Evolutionary conservation across 495 filamentous ascomycete species (phyloP).

Genomic region (Podospora anserina): DNA sequence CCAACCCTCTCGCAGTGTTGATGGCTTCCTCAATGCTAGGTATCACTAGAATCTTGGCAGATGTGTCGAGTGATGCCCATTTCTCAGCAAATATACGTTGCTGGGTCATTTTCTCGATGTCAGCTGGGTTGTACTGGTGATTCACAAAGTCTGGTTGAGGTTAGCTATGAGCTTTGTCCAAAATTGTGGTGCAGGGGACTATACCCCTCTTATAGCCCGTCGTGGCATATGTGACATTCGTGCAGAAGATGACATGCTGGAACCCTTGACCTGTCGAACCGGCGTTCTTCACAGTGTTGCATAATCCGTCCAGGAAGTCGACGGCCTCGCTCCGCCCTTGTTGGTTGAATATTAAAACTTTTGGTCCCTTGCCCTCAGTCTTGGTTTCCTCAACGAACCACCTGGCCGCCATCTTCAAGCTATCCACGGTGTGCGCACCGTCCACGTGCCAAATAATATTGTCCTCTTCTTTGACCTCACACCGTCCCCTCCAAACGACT

Average conservation of each 20-base stretch:
- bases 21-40: constrained; percentile 86
- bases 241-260: constrained; percentile 79
- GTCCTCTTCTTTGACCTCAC: constrained; percentile 55
- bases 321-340: constrained; percentile 68
- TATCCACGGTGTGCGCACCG: constrained; percentile 85
- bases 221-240: constrained; percentile 74
- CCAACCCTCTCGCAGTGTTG: constrained; percentile 51
- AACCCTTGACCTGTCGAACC: constrained; percentile 23
- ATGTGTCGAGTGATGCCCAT: constrained; percentile 66
- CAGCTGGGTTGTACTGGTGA: constrained; percentile 63
- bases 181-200: constrained; percentile 23
- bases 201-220: constrained; percentile 60
- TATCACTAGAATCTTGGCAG: constrained; percentile 60
- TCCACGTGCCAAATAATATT: constrained; percentile 77
- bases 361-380: constrained; percentile 19
- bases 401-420: constrained; percentile 62
- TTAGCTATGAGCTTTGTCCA: background rate
- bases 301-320: constrained; percentile 55
- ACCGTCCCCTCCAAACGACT: constrained; percentile 68
- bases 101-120: constrained; percentile 64
- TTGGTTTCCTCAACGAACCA: constrained; percentile 62
- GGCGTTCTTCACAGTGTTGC: constrained; percentile 23
- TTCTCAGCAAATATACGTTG: constrained; percentile 71
- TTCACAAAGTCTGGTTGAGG: constrained; percentile 66
- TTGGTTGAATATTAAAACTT: constrained; percentile 87